These are phyloP conservation scores for Prunella vulgaris DNA, from an alignment of 257 asterid species.

Conservation along the genomic window DNA sequence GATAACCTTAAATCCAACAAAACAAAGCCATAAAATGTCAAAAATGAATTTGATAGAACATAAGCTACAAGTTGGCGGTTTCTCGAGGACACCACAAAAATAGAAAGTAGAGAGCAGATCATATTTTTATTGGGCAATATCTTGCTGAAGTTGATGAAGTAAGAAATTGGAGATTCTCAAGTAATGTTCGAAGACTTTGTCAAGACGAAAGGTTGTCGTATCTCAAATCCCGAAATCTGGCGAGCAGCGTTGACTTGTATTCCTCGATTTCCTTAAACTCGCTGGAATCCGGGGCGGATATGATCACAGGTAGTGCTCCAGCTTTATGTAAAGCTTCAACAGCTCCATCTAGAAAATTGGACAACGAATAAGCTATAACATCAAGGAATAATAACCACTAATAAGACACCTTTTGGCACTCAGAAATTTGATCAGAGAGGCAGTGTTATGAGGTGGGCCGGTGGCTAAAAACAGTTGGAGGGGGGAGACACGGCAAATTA, in stretches of 20 bases:
- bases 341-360: conserved; percentile 52
- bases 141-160: background rate
- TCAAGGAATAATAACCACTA: conserved; percentile 5
- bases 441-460: too few species aligned
- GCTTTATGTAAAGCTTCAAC: conserved; percentile 52
- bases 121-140: background rate
- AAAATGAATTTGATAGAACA: background rate
- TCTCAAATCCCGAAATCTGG: conserved; percentile 40
- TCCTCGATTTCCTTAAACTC: conserved; percentile 55
- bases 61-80: background rate
- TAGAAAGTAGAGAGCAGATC: background rate
- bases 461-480: too few species aligned
- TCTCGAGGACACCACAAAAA: background rate
- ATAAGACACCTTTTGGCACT: background rate
- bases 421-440: too few species aligned
- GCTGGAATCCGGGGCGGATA: conserved; percentile 41
- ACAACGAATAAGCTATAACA: conserved; percentile 21
- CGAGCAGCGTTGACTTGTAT: conserved; percentile 47
- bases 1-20: background rate
- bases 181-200: background rate
- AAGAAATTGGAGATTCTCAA: background rate
- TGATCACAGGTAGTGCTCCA: conserved; percentile 56
- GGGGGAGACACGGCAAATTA: too few species aligned
- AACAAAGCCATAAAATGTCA: background rate
- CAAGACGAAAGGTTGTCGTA: conserved; percentile 24